Conservation (phyloP, 306 rosid genomes). For the Pyrus pyrifolia region DNA sequence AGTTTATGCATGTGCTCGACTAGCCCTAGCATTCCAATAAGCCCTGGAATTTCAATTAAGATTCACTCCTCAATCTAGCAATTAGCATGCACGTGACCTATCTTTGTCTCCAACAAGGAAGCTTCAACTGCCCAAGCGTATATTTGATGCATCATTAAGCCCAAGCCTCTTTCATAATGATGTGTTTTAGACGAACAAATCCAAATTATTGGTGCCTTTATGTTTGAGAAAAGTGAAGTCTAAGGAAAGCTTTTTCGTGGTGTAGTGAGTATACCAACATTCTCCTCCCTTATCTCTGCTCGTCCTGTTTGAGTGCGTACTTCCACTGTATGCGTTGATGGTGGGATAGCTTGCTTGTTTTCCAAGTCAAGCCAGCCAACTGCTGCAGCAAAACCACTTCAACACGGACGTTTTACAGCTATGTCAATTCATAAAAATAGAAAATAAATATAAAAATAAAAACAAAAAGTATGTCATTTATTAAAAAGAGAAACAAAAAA, state of each 20-base stretch:
- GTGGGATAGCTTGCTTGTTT: constrained; percentile 33
- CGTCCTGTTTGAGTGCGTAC: constrained; percentile 6
- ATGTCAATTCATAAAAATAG: not conserved
- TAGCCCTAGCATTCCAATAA: not conserved
- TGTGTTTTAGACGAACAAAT: constrained; percentile 7
- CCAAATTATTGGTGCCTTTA: constrained; percentile 38
- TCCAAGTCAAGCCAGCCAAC: constrained; percentile 53
- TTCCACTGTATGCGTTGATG: constrained; percentile 20
- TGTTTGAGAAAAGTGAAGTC: constrained; percentile 60
- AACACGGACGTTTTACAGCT: constrained; percentile 4
- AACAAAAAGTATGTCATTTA: not conserved
- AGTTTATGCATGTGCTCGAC: not conserved
- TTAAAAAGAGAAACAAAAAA: not conserved
- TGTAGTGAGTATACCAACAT: constrained; percentile 29
- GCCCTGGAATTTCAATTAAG: not conserved
- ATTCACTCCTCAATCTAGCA: not conserved
- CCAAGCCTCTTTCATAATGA: constrained; percentile 3
- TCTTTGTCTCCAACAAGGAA: constrained; percentile 24
- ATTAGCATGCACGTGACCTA: constrained; percentile 3
- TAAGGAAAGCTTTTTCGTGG: constrained; percentile 32
- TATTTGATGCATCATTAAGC: constrained; percentile 31
- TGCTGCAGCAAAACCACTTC: not conserved
- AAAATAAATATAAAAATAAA: not conserved
- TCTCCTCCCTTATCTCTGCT: not conserved
- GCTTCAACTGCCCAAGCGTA: constrained; percentile 10